phyloP scores from a whole-genome alignment of 129 eudicot genomes.

The Daucus carota region DH1_v3.0 NC_030386.2:40105501-40106000 shows the following conservation, averaged over 20 bases:
- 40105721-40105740: conserved; percentile 95
- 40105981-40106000: not conserved
- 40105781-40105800: conserved; percentile 62
- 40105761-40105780: conserved; percentile 85
- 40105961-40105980: conserved; percentile 50
- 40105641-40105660: no score
- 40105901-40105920: conserved; percentile 47
- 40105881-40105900: conserved; percentile 31
- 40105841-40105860: conserved; percentile 57
- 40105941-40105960: conserved; percentile 60
- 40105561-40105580: conserved; percentile 83
- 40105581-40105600: conserved; percentile 69
- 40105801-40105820: conserved; percentile 62
- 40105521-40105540: conserved; percentile 28
- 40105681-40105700: conserved; percentile 38
- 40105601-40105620: conserved; percentile 81
- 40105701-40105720: conserved; percentile 84
- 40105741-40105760: conserved; percentile 77
- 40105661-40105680: no score
- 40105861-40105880: conserved; percentile 46
- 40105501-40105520: conserved; percentile 9
- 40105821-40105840: conserved; percentile 67
- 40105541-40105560: conserved; percentile 70
- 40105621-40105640: not conserved
- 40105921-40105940: conserved; percentile 71